Base-by-base conservation (phyloP, 768 basidiomycete genomes). In the Xerocomus spinulosus region DNA sequence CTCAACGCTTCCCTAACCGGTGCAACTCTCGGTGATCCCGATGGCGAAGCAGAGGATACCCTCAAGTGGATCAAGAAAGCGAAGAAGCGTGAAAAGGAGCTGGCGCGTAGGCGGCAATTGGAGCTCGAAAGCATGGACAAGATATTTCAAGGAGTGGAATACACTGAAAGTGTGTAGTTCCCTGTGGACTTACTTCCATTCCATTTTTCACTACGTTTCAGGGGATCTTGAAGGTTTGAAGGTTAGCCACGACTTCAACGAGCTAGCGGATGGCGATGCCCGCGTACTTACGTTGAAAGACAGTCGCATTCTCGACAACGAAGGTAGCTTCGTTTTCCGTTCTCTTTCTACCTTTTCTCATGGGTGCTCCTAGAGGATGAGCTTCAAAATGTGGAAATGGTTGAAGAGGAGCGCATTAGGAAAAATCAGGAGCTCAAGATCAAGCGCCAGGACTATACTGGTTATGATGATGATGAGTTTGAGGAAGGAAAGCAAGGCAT, bases 251-350 rank as follows among this genome's bases (percentile, higher is more conserved):
- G 92, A 89, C 75, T 84, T 94, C 55, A 87, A 93, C 50, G 87
- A 79, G 56, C 77, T 99, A 69, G 88, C 85, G 53, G 93, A 95
- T 69, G 94, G 95, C 57, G 87, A 96, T 69, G 91, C 90, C 56
- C 84, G 85, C 57, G 92, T 99, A 74, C 84, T 99, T 58, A 99
- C 96, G 4, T 74, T 98, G 64, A 96, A 96, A 80, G 95, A 97
- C 63, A 87, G 85, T 61, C 85, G 92, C 36, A 87, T 99, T 51
- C 83, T 99, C 34, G 94, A 93, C 60, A 87, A 92, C 51, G 93
- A 97, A 78, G 94, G 93, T 89, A 56, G 48, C 17, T 2, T 28
- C 18, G 20, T 7, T n/a, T 29, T 3, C 14, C 21, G 9, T 4
- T 30, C 17, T 5, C 17, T 3, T 30, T 34, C 41, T 20, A 20